Conservation (phyloP, 352 stramenopile genomes). For the Aphanomyces astaci region DNA sequence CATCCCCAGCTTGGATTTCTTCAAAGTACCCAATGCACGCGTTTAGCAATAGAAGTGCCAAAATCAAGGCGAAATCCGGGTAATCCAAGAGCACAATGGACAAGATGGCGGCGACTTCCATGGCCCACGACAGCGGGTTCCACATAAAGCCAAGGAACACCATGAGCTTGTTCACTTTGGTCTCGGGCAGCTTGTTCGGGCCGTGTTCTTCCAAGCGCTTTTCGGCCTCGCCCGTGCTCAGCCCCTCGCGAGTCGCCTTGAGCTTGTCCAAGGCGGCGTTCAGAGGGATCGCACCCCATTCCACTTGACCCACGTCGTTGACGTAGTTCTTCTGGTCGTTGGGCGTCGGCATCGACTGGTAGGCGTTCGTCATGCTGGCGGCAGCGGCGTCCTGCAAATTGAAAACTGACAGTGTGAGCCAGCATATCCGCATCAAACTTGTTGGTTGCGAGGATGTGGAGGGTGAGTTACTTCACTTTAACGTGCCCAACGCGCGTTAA, state of each 20-base stretch:
- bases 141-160: constrained; percentile 27
- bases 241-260: constrained; percentile 19
- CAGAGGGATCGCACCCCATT: constrained; percentile 19
- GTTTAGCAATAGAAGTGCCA: constrained; percentile 24
- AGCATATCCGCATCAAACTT: no score
- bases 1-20: constrained; percentile 40
- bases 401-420: no score
- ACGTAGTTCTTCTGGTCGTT: constrained; percentile 76
- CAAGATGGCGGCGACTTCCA: constrained; percentile 25
- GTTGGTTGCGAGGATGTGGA: no score
- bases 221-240: constrained; percentile 23
- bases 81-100: constrained; percentile 25
- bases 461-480: no score
- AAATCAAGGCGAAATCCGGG: constrained; percentile 24
- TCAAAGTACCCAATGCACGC: constrained; percentile 31
- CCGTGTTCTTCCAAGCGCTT: constrained; percentile 22
- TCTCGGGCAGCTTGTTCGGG: constrained; percentile 26
- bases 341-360: constrained; percentile 47
- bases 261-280: constrained; percentile 26
- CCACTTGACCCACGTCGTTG: constrained; percentile 65
- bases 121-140: constrained; percentile 28
- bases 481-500: no score
- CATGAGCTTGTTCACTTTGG: constrained; percentile 10
- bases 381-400: neutral
- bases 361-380: neutral